These are phyloP conservation scores for Phylloporus arenicola DNA, from an alignment of 768 basidiomycete species.

Conservation along the genomic window DNA sequence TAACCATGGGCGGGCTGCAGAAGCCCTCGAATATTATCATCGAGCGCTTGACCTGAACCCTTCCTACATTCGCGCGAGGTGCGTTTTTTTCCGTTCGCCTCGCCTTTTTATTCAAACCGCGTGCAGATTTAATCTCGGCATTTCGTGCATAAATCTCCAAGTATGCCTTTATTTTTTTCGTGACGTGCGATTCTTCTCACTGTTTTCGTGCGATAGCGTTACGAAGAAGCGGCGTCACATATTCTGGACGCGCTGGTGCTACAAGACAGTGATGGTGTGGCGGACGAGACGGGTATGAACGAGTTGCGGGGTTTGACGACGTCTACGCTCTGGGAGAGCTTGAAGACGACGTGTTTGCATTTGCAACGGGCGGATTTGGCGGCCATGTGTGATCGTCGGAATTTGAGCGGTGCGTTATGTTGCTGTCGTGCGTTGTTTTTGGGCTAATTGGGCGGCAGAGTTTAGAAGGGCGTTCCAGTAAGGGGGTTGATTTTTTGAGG, in stretches of 20 bases:
- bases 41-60: slow-evolving; percentile 85
- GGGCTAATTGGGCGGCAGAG: slow-evolving; percentile 3
- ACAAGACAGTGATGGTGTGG: slow-evolving; percentile 80
- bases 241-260: slow-evolving; percentile 85
- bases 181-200: background rate
- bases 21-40: slow-evolving; percentile 85
- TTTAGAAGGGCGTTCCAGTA: slow-evolving; percentile 12
- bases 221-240: slow-evolving; percentile 81
- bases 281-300: slow-evolving; percentile 38
- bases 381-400: slow-evolving; percentile 60
- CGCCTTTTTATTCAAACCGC: background rate
- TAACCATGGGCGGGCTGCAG: slow-evolving; percentile 72
- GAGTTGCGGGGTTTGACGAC: slow-evolving; percentile 69
- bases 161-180: slow-evolving; percentile 37
- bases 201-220: slow-evolving; percentile 44
- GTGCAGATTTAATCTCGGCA: slow-evolving; percentile 87
- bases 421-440: background rate
- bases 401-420: slow-evolving; percentile 54
- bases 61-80: slow-evolving; percentile 85
- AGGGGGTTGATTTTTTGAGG: background rate
- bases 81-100: slow-evolving; percentile 11
- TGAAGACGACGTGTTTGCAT: slow-evolving; percentile 78
- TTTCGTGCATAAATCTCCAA: slow-evolving; percentile 82
- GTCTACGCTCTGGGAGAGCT: slow-evolving; percentile 79
- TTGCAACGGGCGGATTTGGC: slow-evolving; percentile 76